Conservation (phyloP, 2,329 filamentous ascomycete genomes). For the Macrophomina pseudophaseolina region DNA sequence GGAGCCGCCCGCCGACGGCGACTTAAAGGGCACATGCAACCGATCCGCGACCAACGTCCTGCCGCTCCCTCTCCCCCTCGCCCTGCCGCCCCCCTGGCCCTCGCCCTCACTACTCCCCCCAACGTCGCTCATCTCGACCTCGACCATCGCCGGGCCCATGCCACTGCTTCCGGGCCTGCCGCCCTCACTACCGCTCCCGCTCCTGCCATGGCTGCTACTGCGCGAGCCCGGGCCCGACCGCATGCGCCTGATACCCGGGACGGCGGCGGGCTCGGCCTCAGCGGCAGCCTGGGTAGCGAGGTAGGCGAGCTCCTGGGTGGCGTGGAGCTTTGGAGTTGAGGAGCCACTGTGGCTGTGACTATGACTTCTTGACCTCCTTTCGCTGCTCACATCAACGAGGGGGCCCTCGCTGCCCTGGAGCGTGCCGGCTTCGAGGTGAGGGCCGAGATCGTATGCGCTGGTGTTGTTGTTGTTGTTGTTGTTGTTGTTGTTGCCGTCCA, state of each 20-base stretch:
- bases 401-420: background rate
- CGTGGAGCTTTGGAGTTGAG: background rate
- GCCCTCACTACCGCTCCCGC: background rate
- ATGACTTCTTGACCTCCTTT: no score
- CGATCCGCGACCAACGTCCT: background rate
- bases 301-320: background rate
- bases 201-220: background rate
- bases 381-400: background rate
- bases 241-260: constrained; percentile 8
- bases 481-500: background rate
- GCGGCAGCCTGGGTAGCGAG: constrained; percentile 10
- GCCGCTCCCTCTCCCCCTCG: background rate
- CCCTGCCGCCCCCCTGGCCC: background rate
- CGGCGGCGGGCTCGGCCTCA: constrained; percentile 2
- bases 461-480: background rate
- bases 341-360: background rate
- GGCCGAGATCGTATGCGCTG: constrained; percentile 8
- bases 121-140: constrained; percentile 18
- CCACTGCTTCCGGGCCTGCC: constrained; percentile 1
- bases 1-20: background rate
- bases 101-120: background rate
- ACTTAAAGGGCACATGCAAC: constrained; percentile 9
- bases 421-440: background rate
- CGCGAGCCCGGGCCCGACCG: background rate
- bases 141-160: constrained; percentile 2